Base-by-base conservation (phyloP, 768 basidiomycete genomes). In the Tylopilus plumbeoviolaceoides region DNA sequence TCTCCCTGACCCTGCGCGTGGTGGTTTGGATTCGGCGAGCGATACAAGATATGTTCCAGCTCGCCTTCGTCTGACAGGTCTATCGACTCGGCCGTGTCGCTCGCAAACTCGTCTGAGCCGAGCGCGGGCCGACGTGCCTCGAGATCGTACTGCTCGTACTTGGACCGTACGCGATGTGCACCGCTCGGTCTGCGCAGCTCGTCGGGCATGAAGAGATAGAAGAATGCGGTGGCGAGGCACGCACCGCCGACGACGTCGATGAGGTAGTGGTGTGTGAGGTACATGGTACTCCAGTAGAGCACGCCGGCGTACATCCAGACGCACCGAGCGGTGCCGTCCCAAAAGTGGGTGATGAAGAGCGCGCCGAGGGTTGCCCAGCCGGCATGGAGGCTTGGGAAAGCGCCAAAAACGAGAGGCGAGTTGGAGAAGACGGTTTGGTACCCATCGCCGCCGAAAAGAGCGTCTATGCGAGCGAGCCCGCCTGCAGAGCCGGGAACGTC, bases 271-370 rank as follows among this genome's bases (percentile, higher is more conserved):
- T 97, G 93, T 4, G 91, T 91, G 62, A 95, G 87, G 75, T 95
- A 98, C 95, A 98, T 98, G 21, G 95, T 98, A 10, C 91, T 86
- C 97, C 97, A 99, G 69, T 95, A 98, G 5, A 99, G 80, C 17
- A 91, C 73, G 7, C 81, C 84, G 3, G 84, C 85, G 71, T 98
- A 99, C 1, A 72, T 75, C 91, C 93, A 98, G 21, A 84, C 83
- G 58, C 78, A 85, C 3, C 73, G 74, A 1, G 81, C 75, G 30
- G 77, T 78, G 55, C 79, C 77, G 0, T 91, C 90, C 82, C 98
- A 98, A 73, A 98, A 98, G 72, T 98, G 93, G 18, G 89, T 84
- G 49, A 98, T 72, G 78, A 95, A 95, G 45, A 99, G 79, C 0
- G 94, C 95, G 59, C 91, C 91, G 60, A 98, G 82, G 5, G 95